Base-by-base conservation (phyloP, 768 basidiomycete species). In the Polyporus arcularius region DNA sequence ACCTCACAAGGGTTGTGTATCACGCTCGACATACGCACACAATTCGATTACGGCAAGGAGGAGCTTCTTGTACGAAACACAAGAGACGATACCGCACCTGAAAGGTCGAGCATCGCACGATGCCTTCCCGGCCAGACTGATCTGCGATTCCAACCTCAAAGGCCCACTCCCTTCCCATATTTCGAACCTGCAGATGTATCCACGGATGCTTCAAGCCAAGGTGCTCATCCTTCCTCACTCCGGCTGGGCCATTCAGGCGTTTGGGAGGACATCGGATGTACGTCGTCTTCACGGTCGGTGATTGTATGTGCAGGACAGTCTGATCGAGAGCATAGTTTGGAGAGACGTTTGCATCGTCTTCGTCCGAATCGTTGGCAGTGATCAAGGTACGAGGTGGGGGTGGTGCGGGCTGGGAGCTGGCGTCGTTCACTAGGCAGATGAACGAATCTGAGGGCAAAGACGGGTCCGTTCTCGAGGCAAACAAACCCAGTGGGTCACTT, bases 81-180 rank as follows among this genome's bases (percentile, higher is more conserved):
- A 59, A 58, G 26, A 32, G 58, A 41, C 57, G 50, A 55, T 43
- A 46, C 26, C 58, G 43, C 63, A 93, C 91, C 88, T 92, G 91
- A 64, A 93, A 93, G 6, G 92, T 92, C 26, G 90, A 90, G 64
- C 86, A 81, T 38, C 90, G 79, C 39, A 91, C 70, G 53, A 82
- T 71, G 3, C 91, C 90, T 63, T 76, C 76, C 59, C 82, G 78
- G 14, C 85, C 84, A 12, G 73, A 71, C 56, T 79, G 80, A 75
- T 93, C 91, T 55, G 86, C 83, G 31, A 93, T 66, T 6, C 90
- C 90, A 16, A 91, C 78, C 73, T 92, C 90, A 63, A 92, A 85
- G 15, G 86, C 81, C 88, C 88, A 92, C 61, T 86, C 84, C 57
- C 82, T 78, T 43, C 80, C 82, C 68, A 92, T 58, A 68, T 86